phyloP scores from a whole-genome alignment of 2,329 filamentous ascomycete genomes.

The Colletotrichum nymphaeae region DNA sequence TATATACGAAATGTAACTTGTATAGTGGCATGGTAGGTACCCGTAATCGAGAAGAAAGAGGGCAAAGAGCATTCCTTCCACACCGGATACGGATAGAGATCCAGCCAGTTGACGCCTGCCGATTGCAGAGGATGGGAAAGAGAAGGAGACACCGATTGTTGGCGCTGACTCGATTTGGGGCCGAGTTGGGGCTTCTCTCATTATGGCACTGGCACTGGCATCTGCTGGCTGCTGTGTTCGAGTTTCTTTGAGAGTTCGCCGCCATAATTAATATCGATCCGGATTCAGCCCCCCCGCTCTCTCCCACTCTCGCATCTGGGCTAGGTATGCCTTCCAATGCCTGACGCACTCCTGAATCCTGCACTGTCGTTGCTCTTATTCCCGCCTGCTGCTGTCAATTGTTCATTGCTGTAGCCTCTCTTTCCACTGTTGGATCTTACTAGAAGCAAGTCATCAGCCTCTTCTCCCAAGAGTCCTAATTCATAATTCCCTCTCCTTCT shows the following conservation, averaged over 20 bases:
- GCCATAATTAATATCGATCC: not conserved
- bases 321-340: not conserved
- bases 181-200: not conserved
- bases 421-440: not conserved
- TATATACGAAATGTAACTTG: not conserved
- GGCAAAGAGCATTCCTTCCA: not conserved
- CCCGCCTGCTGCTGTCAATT: not conserved
- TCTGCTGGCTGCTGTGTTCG: not conserved
- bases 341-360: not conserved
- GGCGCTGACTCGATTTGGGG: conserved; percentile 29
- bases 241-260: conserved; percentile 3
- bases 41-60: too few relatives aligned
- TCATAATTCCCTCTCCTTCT: not conserved
- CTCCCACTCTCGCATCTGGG: not conserved
- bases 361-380: not conserved
- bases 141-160: not conserved
- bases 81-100: not conserved
- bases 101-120: conserved; percentile 6
- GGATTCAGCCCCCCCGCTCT: not conserved
- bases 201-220: not conserved
- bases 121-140: conserved; percentile 15
- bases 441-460: not conserved
- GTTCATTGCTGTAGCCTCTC: not conserved
- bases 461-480: not conserved
- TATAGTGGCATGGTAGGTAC: not conserved